Evolutionary conservation across 2,329 filamentous ascomycete genomes (phyloP).

Genomic region (Colletotrichum nymphaeae): DNA sequence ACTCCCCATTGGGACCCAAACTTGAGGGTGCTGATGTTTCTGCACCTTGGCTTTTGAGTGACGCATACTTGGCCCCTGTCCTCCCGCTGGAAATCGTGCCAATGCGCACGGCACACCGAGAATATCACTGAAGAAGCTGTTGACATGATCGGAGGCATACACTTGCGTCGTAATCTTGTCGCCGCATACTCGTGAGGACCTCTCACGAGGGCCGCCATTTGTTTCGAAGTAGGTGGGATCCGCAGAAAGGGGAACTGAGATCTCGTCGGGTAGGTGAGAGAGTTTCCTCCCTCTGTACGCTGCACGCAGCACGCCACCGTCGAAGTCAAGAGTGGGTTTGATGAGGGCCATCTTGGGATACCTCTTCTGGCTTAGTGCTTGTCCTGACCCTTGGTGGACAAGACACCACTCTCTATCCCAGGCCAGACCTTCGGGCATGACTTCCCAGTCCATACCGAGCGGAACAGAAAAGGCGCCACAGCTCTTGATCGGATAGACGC

Average conservation of each 20-base stretch:
- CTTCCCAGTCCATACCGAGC: conserved; percentile 73
- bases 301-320: conserved; percentile 73
- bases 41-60: conserved; percentile 79
- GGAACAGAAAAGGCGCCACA: conserved; percentile 85
- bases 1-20: conserved; percentile 49
- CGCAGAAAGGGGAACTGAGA: conserved; percentile 73
- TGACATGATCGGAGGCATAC: conserved; percentile 75
- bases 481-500: conserved; percentile 93
- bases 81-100: conserved; percentile 82
- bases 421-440: conserved; percentile 83
- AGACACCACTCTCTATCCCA: conserved; percentile 99
- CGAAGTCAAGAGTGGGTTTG: conserved; percentile 78
- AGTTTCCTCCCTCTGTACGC: conserved; percentile 53
- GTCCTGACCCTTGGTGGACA: conserved; percentile 85
- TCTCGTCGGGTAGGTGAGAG: conserved; percentile 45
- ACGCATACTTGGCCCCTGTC: conserved; percentile 68
- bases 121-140: conserved; percentile 80
- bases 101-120: conserved; percentile 85
- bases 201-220: conserved; percentile 49
- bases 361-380: conserved; percentile 88
- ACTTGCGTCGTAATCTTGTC: conserved; percentile 78
- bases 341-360: conserved; percentile 90
- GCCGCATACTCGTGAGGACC: conserved; percentile 81
- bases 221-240: conserved; percentile 69
- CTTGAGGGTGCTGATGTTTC: conserved; percentile 58